phyloP scores from a whole-genome alignment of 2,329 filamentous ascomycete species.

The Penicillium sp. region DNA sequence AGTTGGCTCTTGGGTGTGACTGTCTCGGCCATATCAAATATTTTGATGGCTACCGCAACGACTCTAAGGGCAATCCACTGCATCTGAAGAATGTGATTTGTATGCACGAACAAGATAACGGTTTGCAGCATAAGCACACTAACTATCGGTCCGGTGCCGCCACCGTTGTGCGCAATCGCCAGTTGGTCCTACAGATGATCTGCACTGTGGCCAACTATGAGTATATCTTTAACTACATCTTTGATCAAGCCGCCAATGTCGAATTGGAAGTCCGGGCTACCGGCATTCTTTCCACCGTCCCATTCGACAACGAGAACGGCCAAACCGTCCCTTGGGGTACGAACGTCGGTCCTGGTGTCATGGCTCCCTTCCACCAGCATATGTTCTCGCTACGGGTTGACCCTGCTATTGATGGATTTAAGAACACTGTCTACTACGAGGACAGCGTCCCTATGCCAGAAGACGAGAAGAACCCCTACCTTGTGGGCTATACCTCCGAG shows the following conservation, averaged over 20 bases:
- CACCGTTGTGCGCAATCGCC: constrained; percentile 60
- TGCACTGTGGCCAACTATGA: constrained; percentile 72
- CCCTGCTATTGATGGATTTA: constrained; percentile 58
- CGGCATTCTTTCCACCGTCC: constrained; percentile 65
- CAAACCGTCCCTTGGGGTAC: constrained; percentile 65
- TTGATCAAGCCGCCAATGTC: constrained; percentile 67
- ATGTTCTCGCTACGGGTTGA: constrained; percentile 68
- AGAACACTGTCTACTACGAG: constrained; percentile 56
- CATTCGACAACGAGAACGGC: constrained; percentile 59
- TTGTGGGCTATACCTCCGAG: constrained; percentile 49
- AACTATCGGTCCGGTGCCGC: constrained; percentile 66
- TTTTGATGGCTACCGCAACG: constrained; percentile 56
- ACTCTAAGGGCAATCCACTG: constrained; percentile 58
- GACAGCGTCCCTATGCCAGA: constrained; percentile 61
- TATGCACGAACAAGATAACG: constrained; percentile 68
- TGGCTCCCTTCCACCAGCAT: constrained; percentile 71
- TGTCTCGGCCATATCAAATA: constrained; percentile 70
- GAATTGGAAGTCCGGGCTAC: constrained; percentile 67
- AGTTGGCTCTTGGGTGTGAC: constrained; percentile 67
- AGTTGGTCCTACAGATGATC: constrained; percentile 67
- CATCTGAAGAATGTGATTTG: constrained; percentile 66
- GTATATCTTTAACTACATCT: constrained; percentile 69
- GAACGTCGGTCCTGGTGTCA: constrained; percentile 65
- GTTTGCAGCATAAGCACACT: constrained; percentile 69
- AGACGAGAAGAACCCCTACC: constrained; percentile 49